Base-by-base conservation (phyloP, 2,329 filamentous ascomycete species). In the Arthrinium puccinioides region DNA sequence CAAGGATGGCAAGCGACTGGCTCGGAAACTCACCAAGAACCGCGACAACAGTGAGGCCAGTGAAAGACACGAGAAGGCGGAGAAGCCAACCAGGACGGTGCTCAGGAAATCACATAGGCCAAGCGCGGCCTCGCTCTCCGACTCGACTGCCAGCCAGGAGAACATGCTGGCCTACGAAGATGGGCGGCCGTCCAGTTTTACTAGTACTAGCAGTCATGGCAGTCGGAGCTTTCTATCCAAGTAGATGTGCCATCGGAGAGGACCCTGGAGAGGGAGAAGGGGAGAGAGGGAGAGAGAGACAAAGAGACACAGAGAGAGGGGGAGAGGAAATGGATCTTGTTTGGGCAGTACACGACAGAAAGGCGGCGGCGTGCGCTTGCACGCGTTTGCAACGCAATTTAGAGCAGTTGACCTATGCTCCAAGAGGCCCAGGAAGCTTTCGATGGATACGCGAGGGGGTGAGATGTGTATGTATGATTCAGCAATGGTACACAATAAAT, bases 21-120 rank as follows among this genome's bases (percentile, higher is more conserved):
- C 57, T 24, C 60, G 58, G 36, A 68, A 68, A 45, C 51, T 69
- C 23, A 61, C 56, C 15, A 70, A 70, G 50, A 55, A 44, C 36
- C 59, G 63, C 19, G 56, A 53, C 19, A 61, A 48, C 41, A 64
- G 56, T 46, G 63, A 65, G 21, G 47, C 46, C 9, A 50, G 45
- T 21, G 37, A 46, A 6, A 33, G 38, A 5, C 34, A 36, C 26
- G 40, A 43, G 16, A 37, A 44, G 23, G 32, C 39, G 15, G 62
- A 65, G 36, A 61, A 53, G 38, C 44, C 55, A 14, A 19, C 34
- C 1, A 60, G 56, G 38, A 48, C 51, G 3, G 49, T 66, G 9
- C 53, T 65, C 14, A 59, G 55, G 29, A 67, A 66, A 49, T 63
- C 60, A 36, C 50, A 49, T 20, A 46, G 54, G n/a, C 50, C 54